A percentile compares a stretch with the other conserved stretches of the same genome.
Evolutionary conservation across 257 asterid genomes (phyloP).

Genomic region (Voacanga thouarsii): DNA sequence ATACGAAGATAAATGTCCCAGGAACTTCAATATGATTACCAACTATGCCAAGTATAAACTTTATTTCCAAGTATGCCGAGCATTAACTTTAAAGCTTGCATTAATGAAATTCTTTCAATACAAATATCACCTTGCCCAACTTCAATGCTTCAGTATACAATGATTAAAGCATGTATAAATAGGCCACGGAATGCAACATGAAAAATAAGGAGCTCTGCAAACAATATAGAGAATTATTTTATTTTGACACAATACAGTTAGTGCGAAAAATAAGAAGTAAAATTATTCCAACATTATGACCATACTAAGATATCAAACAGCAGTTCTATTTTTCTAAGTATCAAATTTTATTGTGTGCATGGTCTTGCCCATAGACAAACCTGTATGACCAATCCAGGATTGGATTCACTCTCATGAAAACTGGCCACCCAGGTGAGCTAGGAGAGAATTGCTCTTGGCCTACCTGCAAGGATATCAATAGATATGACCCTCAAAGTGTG

Average conservation of each 20-base stretch:
- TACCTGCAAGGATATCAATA: constrained; percentile 47
- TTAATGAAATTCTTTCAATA: neutral
- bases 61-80: no score
- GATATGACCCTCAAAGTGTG: neutral
- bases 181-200: no score
- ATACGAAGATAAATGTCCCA: neutral
- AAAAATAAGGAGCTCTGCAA: neutral
- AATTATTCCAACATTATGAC: neutral
- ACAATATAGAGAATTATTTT: neutral
- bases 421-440: constrained; percentile 95
- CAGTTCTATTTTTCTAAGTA: neutral
- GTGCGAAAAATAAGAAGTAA: neutral
- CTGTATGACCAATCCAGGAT: constrained; percentile 98
- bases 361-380: constrained; percentile 27
- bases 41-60: neutral
- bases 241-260: neutral
- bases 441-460: constrained; percentile 97
- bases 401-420: constrained; percentile 98
- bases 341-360: neutral
- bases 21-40: neutral
- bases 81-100: neutral
- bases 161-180: neutral
- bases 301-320: neutral
- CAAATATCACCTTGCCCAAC: neutral
- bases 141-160: neutral